A percentile compares a stretch with the other conserved stretches of the same genome.
Conservation (phyloP, 2,329 filamentous ascomycete genomes). For the Apiospora aurea region DNA sequence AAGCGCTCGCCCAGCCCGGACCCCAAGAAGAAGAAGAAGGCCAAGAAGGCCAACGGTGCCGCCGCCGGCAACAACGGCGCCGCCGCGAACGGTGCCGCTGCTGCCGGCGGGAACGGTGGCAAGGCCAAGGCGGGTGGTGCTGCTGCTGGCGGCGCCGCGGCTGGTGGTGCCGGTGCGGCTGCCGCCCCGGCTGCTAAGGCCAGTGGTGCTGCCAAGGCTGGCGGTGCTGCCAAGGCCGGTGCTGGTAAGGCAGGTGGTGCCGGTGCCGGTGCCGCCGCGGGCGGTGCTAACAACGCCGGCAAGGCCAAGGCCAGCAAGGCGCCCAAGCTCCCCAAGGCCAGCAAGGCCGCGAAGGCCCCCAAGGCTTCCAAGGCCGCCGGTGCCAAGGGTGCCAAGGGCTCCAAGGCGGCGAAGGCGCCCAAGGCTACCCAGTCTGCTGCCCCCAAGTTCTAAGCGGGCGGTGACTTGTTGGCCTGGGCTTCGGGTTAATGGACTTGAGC, state of each 20-base stretch:
- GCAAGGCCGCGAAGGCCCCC: not conserved
- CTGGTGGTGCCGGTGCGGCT: not conserved
- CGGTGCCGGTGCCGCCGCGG: not conserved
- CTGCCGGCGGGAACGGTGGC: no score
- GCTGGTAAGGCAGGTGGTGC: not conserved
- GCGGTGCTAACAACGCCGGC: not conserved
- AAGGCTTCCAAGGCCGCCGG: not conserved
- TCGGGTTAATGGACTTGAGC: not conserved
- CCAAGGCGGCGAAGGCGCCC: not conserved
- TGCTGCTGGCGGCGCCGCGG: not conserved
- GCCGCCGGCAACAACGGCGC: no score
- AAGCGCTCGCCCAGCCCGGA: not conserved
- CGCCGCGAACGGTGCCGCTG: no score
- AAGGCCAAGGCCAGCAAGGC: not conserved
- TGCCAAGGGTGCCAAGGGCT: not conserved
- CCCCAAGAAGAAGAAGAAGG: slow-evolving; percentile 21
- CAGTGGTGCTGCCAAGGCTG: not conserved
- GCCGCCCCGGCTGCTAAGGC: not conserved
- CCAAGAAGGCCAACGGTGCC: not conserved
- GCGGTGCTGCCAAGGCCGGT: not conserved
- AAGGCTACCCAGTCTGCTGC: not conserved
- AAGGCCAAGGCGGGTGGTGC: not conserved
- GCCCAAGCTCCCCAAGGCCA: no score
- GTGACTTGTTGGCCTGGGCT: no score
- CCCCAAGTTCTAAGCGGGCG: not conserved